These are phyloP conservation scores for Trichoderma gamsii DNA, from an alignment of 495 filamentous ascomycete species.

Conservation along the genomic window DNA sequence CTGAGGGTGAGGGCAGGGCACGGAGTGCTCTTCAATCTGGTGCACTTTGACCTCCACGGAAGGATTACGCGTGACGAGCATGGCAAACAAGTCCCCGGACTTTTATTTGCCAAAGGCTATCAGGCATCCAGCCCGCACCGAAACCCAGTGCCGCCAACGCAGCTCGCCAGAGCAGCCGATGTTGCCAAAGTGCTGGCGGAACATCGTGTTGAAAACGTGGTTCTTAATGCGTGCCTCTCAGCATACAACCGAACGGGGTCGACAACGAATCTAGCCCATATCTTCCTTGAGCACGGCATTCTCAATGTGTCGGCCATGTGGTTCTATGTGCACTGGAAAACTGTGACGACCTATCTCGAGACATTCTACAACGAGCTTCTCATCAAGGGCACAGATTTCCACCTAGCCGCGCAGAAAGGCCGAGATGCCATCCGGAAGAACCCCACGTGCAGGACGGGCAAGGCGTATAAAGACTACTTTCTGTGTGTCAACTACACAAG, in stretches of 20 bases:
- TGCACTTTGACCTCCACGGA: conserved; percentile 16
- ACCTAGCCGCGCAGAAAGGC: conserved; percentile 10
- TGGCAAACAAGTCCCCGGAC: neutral
- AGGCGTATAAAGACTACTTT: neutral
- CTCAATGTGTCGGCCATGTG: conserved; percentile 15
- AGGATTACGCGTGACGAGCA: conserved; percentile 13
- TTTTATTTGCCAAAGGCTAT: conserved; percentile 2
- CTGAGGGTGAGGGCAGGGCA: neutral
- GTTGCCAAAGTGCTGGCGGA: conserved; percentile 4
- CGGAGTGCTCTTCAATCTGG: conserved; percentile 8
- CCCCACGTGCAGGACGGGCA: neutral
- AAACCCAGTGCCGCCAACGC: neutral
- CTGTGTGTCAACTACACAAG: conserved; percentile 15
- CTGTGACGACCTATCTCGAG: conserved; percentile 9
- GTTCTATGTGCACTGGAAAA: conserved; percentile 11
- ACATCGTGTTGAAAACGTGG: conserved; percentile 11
- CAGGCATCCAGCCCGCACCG: neutral
- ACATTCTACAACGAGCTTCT: conserved; percentile 13
- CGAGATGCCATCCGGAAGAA: conserved; percentile 10
- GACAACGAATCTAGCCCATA: conserved; percentile 1
- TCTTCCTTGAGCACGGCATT: conserved; percentile 14
- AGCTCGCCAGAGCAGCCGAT: neutral
- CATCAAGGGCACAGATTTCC: conserved; percentile 9
- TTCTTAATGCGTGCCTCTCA: conserved; percentile 15
- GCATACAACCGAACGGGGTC: conserved; percentile 14